Evolutionary conservation across 2,329 filamentous ascomycete genomes (phyloP).

Genomic region (Samsoniella hepiali): DNA sequence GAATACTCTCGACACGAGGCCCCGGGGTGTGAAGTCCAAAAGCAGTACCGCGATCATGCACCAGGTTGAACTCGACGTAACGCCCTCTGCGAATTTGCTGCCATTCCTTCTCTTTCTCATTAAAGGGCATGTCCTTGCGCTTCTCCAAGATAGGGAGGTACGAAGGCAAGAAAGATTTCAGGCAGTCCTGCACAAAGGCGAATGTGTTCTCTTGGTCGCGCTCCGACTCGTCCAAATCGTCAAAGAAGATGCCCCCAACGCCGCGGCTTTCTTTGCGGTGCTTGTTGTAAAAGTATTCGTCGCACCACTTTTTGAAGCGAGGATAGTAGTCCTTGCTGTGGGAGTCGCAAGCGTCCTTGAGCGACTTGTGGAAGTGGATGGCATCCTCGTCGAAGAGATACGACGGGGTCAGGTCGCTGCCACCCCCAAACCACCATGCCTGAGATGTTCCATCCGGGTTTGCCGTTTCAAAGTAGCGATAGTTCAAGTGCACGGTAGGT

Average conservation of each 20-base stretch:
- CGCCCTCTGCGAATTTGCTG: slow-evolving; percentile 91
- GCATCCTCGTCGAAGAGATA: slow-evolving; percentile 98
- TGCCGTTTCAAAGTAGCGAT: slow-evolving; percentile 96
- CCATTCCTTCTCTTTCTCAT: slow-evolving; percentile 85
- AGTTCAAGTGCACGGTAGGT: slow-evolving; percentile 96
- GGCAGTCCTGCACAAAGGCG: slow-evolving; percentile 79
- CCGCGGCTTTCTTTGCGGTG: slow-evolving; percentile 85
- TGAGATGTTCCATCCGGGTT: slow-evolving; percentile 76
- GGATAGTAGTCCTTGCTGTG: slow-evolving; percentile 92
- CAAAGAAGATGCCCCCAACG: slow-evolving; percentile 96
- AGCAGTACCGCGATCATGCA: slow-evolving; percentile 91
- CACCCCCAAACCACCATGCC: slow-evolving; percentile 98
- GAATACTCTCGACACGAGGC: slow-evolving; percentile 88
- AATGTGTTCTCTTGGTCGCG: slow-evolving; percentile 88
- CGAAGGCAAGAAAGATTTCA: slow-evolving; percentile 82
- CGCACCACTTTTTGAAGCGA: slow-evolving; percentile 96
- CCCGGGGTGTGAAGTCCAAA: slow-evolving; percentile 94
- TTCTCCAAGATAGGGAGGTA: slow-evolving; percentile 87
- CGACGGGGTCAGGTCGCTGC: slow-evolving; percentile 85
- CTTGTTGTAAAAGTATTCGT: slow-evolving; percentile 93
- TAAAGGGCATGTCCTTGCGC: slow-evolving; percentile 89
- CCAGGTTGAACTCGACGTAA: slow-evolving; percentile 98
- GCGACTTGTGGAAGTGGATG: slow-evolving; percentile 90
- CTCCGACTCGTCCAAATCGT: slow-evolving; percentile 85
- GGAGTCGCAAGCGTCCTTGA: slow-evolving; percentile 89